These are phyloP conservation scores for Candida labiduridarum DNA, from an alignment of 1,139 yeast genomes.

Conservation along the genomic window DNA sequence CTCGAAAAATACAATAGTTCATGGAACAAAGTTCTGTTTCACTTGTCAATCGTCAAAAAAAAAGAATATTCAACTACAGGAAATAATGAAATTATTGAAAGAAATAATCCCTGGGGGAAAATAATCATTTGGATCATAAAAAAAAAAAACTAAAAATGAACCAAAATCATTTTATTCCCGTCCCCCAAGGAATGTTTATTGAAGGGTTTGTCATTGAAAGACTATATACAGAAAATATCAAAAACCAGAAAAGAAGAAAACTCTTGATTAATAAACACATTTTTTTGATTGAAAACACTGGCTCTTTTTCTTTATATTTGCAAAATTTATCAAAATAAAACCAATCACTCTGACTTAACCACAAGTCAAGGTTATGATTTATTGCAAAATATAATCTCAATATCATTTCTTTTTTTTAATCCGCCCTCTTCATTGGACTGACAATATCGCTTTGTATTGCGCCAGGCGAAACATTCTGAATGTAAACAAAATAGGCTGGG, in stretches of 20 bases:
- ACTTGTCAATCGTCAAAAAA: background rate
- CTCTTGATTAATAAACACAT: conserved; percentile 1
- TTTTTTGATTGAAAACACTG: conserved; percentile 1
- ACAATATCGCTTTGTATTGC: background rate
- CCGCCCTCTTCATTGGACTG: background rate
- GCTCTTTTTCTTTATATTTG: background rate
- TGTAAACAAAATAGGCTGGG: background rate
- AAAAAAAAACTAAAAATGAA: too few species aligned
- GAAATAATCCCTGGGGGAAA: background rate
- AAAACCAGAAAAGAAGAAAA: conserved; percentile 1
- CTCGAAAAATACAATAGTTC: background rate
- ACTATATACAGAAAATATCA: conserved; percentile 3
- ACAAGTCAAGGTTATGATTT: background rate
- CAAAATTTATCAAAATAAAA: background rate
- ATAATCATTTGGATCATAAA: too few species aligned
- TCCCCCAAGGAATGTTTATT: background rate
- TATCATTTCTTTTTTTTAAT: background rate
- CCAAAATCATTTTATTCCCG: too few species aligned
- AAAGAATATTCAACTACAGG: conserved; percentile 9
- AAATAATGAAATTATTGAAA: background rate
- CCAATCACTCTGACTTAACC: background rate
- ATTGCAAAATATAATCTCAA: background rate
- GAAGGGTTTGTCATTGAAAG: background rate
- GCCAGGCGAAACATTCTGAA: background rate
- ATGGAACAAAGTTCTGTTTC: background rate